Conservation (phyloP, 75 land plant genomes). For the Isoetes taiwanensis region DNA sequence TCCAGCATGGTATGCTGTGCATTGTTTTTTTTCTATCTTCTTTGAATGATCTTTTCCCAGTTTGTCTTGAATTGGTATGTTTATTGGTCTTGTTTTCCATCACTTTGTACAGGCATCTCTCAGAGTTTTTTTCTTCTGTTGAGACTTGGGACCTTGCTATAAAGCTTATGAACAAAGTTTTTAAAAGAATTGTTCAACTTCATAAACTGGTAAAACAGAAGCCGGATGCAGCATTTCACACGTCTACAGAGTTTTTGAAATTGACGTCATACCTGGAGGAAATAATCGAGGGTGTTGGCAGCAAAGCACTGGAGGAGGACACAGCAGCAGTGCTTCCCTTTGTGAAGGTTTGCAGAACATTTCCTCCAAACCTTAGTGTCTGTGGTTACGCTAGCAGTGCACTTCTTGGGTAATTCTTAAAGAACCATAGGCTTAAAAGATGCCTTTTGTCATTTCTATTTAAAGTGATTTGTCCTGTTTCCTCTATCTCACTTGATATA, state of each 20-base stretch:
- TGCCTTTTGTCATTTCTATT: too few relatives aligned
- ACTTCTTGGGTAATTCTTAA: too few relatives aligned
- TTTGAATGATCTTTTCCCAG: background rate
- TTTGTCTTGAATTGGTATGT: background rate
- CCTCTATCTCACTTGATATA: too few relatives aligned
- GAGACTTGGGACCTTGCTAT: slow-evolving; percentile 16
- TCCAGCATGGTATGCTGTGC: slow-evolving; percentile 7
- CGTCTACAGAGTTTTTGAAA: background rate
- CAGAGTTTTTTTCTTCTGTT: background rate
- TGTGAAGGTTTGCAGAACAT: too few relatives aligned
- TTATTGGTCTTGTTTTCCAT: background rate
- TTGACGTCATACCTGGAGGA: background rate
- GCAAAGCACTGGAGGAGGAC: background rate
- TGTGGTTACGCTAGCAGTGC: too few relatives aligned
- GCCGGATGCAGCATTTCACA: background rate
- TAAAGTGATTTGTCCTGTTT: too few relatives aligned
- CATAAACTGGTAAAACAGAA: too few relatives aligned
- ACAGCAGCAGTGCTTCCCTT: background rate
- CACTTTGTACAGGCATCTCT: slow-evolving; percentile 9
- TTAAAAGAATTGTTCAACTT: background rate
- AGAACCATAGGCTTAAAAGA: too few relatives aligned
- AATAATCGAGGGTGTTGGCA: background rate
- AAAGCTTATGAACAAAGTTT: slow-evolving; percentile 9
- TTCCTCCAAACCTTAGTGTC: too few relatives aligned
- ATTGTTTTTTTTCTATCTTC: background rate